phyloP scores from a whole-genome alignment of 2,329 filamentous ascomycete genomes.

The Fusarium transvaalense region DNA sequence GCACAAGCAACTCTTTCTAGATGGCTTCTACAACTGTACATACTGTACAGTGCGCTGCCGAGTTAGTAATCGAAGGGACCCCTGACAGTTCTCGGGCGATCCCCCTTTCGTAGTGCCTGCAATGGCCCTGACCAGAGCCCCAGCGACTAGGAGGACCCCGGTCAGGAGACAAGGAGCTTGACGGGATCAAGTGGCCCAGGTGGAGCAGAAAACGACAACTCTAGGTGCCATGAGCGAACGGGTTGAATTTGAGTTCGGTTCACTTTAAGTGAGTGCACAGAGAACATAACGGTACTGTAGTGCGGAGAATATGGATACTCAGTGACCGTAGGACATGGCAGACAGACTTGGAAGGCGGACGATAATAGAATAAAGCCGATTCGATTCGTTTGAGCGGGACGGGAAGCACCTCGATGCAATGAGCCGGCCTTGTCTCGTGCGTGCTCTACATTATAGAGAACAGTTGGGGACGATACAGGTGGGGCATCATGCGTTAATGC shows the following conservation, averaged over 20 bases:
- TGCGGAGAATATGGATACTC: conserved; percentile 24
- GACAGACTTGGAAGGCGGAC: background rate
- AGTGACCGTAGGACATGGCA: conserved; percentile 14
- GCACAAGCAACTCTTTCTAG: conserved; percentile 42
- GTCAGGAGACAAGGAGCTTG: conserved; percentile 45
- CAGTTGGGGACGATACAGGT: background rate
- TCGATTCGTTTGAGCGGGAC: conserved; percentile 17
- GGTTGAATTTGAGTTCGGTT: conserved; percentile 7
- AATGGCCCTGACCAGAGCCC: conserved; percentile 25
- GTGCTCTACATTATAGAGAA: conserved; percentile 1
- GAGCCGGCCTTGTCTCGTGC: conserved; percentile 27
- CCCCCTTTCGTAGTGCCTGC: conserved; percentile 39
- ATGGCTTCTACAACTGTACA: conserved; percentile 35
- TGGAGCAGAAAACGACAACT: conserved; percentile 21
- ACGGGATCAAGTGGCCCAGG: conserved; percentile 20
- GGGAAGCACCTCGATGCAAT: conserved; percentile 32
- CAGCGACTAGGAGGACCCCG: conserved; percentile 31
- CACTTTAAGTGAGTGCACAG: background rate
- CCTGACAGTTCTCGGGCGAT: conserved; percentile 37
- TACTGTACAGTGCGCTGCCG: conserved; percentile 21
- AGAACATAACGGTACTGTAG: background rate
- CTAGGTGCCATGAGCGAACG: background rate
- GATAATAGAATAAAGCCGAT: conserved; percentile 21
- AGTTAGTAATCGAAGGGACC: conserved; percentile 10
- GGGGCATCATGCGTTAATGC: background rate